Evolutionary conservation across 345 rosid genomes (phyloP), one percentile per base, ranked within the genome.

Genomic region (Draba incana): DNA sequence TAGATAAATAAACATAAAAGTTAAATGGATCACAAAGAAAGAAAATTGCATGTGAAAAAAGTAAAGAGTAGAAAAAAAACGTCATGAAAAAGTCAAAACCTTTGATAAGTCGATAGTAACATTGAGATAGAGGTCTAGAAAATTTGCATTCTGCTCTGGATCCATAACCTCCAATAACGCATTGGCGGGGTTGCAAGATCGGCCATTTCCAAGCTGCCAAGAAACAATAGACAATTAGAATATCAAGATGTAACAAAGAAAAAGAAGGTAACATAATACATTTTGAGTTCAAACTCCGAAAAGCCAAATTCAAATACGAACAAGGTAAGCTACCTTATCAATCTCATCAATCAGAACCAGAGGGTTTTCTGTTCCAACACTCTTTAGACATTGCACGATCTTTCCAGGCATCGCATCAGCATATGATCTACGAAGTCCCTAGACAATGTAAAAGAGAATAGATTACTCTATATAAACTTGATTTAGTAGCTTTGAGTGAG

Each of bases 381-480:
- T 35, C 39, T 35, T 35, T 35, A 35, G 39, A 35, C 39, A 35
- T 35, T 8, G 39, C 39, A 35, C 39, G 10, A 35, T 35, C 39
- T 35, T 35, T 35, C 39, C 39, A 35, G 39, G 39, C 39, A 35
- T 35, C 10, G 39, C 39, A 8, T 35, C 10, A 59, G 10, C 2
- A 35, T 35, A 35, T 8, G 39, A 35, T 7, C 39, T 10, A 35
- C 98, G 3, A 35, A 35, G 1, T 35, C 39, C 39, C 39, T 35
- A 35, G 39, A 35, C 2, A 35, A 35, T 35, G 39, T 35, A 35
- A 8, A 35, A 8, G 39, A 35, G 37, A 35, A 35, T 35, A 35
- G 10, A 35, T 35, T 35, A 31, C 4, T 31, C 5, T 28, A 28
- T 28, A 28, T 3, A 28, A 28, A 3, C 5, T 28, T 28, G 31